Percentiles rank a stretch among this genome's conserved stretches.
Conservation (phyloP, 2,329 filamentous ascomycete genomes). For the Diaporthe vaccinii region DNA sequence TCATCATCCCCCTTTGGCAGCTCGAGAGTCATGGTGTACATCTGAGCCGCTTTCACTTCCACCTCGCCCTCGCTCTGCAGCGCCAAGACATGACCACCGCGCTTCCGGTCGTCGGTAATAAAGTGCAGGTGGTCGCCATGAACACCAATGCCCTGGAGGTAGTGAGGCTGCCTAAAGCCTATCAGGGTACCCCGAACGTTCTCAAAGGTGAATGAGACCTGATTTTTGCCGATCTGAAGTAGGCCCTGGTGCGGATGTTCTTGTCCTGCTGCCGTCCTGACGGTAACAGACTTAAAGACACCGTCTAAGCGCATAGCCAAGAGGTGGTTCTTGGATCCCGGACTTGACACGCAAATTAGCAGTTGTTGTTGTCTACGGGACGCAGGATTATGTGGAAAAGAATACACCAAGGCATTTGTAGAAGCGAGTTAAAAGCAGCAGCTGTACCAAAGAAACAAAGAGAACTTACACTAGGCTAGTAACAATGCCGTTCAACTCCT, state of each 20-base stretch:
- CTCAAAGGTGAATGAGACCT: conserved; percentile 48
- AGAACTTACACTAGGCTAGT: conserved; percentile 40
- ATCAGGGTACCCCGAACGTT: conserved; percentile 47
- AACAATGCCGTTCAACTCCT: conserved; percentile 45
- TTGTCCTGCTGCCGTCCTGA: conserved; percentile 51
- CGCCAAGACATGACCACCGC: conserved; percentile 50
- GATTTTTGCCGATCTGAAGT: conserved; percentile 46
- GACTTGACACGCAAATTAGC: conserved; percentile 11
- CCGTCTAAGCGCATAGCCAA: conserved; percentile 49
- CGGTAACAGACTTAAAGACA: conserved; percentile 46
- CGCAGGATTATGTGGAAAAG: not conserved
- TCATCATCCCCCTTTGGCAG: conserved; percentile 50
- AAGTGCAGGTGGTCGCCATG: conserved; percentile 53
- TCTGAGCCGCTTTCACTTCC: conserved; percentile 46
- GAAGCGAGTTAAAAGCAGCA: too few relatives aligned
- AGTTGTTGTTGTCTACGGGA: not conserved
- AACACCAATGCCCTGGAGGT: conserved; percentile 51
- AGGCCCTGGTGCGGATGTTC: conserved; percentile 46
- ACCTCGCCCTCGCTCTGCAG: conserved; percentile 50
- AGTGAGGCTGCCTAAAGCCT: conserved; percentile 50
- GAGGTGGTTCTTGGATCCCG: conserved; percentile 47
- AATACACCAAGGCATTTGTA: too few relatives aligned
- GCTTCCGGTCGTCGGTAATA: conserved; percentile 49
- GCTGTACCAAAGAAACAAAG: too few relatives aligned
- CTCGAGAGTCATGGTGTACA: conserved; percentile 49